A percentile compares a stretch with the other conserved stretches of the same genome.
Conservation (phyloP, 2,329 filamentous ascomycete genomes). For the Cladophialophora immunda region DNA sequence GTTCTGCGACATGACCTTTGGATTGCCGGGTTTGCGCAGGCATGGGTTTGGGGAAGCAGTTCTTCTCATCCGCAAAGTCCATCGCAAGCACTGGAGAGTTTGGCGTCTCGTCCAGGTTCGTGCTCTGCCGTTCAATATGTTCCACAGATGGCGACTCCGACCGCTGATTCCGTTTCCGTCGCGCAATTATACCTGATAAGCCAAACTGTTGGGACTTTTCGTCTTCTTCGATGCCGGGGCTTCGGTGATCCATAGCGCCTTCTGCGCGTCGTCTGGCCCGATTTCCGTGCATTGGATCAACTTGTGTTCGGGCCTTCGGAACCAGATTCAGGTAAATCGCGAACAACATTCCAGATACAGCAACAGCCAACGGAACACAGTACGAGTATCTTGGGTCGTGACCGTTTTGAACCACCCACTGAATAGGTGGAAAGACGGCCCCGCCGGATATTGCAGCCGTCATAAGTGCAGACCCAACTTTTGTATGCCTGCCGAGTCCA, state of each 20-base stretch:
- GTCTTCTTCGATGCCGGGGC: constrained; percentile 7
- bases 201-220: constrained; percentile 25
- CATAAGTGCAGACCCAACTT: constrained; percentile 63
- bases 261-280: constrained; percentile 17
- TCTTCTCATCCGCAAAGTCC: constrained; percentile 23
- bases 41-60: neutral
- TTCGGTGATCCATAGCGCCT: constrained; percentile 8
- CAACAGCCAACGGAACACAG: constrained; percentile 62
- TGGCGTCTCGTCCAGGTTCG: constrained; percentile 1
- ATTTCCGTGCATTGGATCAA: constrained; percentile 56
- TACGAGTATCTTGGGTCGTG: constrained; percentile 59
- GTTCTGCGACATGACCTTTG: constrained; percentile 31
- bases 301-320: constrained; percentile 58
- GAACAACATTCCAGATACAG: constrained; percentile 60
- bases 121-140: constrained; percentile 32
- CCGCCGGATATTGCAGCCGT: constrained; percentile 64
- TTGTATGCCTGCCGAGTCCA: constrained; percentile 66
- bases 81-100: constrained; percentile 21
- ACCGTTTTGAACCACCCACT: constrained; percentile 52
- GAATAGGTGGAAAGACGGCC: constrained; percentile 64
- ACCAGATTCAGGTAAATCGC: constrained; percentile 63
- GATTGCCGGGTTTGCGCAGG: constrained; percentile 15
- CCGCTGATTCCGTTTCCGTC: constrained; percentile 28
- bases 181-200: constrained; percentile 30
- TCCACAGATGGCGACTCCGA: constrained; percentile 25